Evolutionary conservation across 768 basidiomycete genomes (phyloP).

Genomic region (Dendrothele bispora): DNA sequence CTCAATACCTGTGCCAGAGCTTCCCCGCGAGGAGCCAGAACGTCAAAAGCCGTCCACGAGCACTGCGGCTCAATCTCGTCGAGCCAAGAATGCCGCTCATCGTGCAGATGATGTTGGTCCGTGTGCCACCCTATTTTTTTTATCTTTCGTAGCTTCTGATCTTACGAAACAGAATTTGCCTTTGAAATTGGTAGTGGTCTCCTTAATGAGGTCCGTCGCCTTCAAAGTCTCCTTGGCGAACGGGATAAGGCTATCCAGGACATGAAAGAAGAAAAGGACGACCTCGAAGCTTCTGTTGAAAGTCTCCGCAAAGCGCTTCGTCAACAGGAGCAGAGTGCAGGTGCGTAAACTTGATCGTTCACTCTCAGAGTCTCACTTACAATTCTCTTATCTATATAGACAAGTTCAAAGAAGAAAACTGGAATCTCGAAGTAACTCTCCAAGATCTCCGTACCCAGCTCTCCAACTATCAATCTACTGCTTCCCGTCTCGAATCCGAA

Average conservation of each 20-base stretch:
- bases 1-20: constrained; percentile 43
- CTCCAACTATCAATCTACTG: constrained; percentile 60
- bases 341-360: constrained; percentile 38
- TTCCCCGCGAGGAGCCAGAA: constrained; percentile 61
- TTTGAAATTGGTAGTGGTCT: constrained; percentile 96
- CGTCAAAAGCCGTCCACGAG: constrained; percentile 58
- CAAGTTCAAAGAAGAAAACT: constrained; percentile 97
- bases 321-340: constrained; percentile 78
- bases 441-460: constrained; percentile 83
- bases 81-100: constrained; percentile 91
- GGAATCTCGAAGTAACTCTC: constrained; percentile 93
- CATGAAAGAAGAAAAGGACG: constrained; percentile 90
- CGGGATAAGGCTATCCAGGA: constrained; percentile 91
- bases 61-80: constrained; percentile 80
- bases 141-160: constrained; percentile 14
- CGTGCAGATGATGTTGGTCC: constrained; percentile 85
- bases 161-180: constrained; percentile 75
- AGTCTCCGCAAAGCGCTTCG: constrained; percentile 69
- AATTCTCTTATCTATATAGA: constrained; percentile 43
- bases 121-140: constrained; percentile 29
- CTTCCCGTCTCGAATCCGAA: constrained; percentile 76
- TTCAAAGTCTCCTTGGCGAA: constrained; percentile 89
- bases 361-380: constrained; percentile 5
- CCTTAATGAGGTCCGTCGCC: constrained; percentile 85
- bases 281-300: constrained; percentile 79